Base-by-base conservation (phyloP, 2,329 filamentous ascomycete species). In the Allantophomopsis cytisporea region DNA sequence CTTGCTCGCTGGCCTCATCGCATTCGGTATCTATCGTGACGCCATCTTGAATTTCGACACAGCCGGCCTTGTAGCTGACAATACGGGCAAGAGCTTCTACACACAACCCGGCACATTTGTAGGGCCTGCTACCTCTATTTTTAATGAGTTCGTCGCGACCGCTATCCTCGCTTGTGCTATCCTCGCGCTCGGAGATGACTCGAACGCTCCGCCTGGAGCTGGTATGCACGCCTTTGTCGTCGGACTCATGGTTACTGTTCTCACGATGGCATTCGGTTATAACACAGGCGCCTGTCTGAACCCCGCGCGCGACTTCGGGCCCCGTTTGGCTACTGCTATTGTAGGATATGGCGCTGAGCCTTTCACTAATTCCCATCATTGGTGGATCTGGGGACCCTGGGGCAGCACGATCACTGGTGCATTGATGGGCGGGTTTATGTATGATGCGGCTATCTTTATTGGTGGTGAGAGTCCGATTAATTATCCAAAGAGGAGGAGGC, bases 181-280 rank as follows among this genome's bases (percentile, higher is more conserved):
- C 6, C 54, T 71, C 2, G 63, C 63, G 0, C 53, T 66, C 1
- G 62, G 63, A 43, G 64, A 66, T 41, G 62, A 66, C 41, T 57
- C 61, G 35, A 66, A 67, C 36, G 61, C 62, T 3, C 63, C 64
- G 1, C 62, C 63, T 0, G 66, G 66, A 4, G 65, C 65, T 1
- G 66, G 66, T 20, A 69, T 70, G 65, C 66, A 64, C 47, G 60
- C 67, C 0, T 60, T 70, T 30, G 60, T 71, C 35, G 52, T 70
- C 17, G 65, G 65, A 1, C 54, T 69, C 1, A 52, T 68, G 7
- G 58, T 61, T 36, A 54, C 52, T 0, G 47, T 47, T 7, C 50
- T 58, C 10, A 54, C 47, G 7, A 58, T 61, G 49, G 55, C 57
- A 4, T 66, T 71, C 41, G 56, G 60, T 1, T 64, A 60, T 45